A percentile compares a stretch with the other conserved stretches of the same genome.
Evolutionary conservation across 805 yeast species (phyloP).

Genomic region (Ogataea pignaliae): DNA sequence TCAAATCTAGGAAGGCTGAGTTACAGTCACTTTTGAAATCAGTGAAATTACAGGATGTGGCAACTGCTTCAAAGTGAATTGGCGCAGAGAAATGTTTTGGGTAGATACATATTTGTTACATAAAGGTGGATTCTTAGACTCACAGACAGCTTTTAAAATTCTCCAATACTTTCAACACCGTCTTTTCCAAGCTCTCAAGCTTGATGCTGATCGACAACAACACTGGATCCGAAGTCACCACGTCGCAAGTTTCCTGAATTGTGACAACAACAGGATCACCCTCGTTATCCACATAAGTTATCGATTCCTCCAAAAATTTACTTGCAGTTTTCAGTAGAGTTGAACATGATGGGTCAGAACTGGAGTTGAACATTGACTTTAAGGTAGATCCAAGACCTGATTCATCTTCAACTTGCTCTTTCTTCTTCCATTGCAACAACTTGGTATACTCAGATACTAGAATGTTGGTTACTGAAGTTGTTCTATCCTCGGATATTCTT

Average conservation of each 20-base stretch:
- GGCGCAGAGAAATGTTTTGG: too few species aligned
- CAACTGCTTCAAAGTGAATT: neutral
- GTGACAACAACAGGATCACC: slow-evolving; percentile 46
- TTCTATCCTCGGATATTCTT: slow-evolving; percentile 44
- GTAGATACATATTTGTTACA: too few species aligned
- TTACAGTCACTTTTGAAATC: slow-evolving; percentile 3
- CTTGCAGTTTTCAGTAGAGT: slow-evolving; percentile 35
- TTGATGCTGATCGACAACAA: slow-evolving; percentile 59
- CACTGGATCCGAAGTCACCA: slow-evolving; percentile 64
- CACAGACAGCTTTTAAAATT: slow-evolving; percentile 18
- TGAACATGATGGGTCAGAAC: slow-evolving; percentile 28
- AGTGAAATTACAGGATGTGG: slow-evolving; percentile 4
- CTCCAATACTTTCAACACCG: slow-evolving; percentile 31
- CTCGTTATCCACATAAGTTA: slow-evolving; percentile 47
- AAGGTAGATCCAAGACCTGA: slow-evolving; percentile 18
- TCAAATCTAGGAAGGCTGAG: neutral
- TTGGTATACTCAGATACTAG: slow-evolving; percentile 36
- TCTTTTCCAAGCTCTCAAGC: slow-evolving; percentile 55
- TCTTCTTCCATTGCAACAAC: slow-evolving; percentile 28
- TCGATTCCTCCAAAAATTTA: slow-evolving; percentile 57
- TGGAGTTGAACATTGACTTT: slow-evolving; percentile 21
- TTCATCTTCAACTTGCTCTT: slow-evolving; percentile 4
- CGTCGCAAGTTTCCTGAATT: slow-evolving; percentile 53
- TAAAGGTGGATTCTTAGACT: too few species aligned
- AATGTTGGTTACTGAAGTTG: slow-evolving; percentile 34